phyloP scores from a whole-genome alignment of 768 basidiomycete genomes.

The Mrakia gelida region DNA sequence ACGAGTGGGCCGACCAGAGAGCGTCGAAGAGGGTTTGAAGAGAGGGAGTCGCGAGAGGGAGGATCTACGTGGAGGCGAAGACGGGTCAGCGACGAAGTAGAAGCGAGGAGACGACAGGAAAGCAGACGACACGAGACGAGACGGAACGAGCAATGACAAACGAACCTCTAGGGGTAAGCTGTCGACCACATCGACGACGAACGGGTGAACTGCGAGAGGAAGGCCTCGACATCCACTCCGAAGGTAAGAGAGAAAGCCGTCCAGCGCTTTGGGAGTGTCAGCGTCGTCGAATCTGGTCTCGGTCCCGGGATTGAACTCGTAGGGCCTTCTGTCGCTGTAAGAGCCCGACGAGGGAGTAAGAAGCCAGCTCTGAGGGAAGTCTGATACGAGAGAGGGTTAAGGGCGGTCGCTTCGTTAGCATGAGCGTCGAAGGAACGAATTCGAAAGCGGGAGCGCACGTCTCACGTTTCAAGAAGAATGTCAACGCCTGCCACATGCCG shows the following conservation, averaged over 20 bases:
- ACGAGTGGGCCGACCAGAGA: background rate
- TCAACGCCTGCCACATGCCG: background rate
- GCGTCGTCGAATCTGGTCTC: background rate
- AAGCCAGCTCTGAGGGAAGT: background rate
- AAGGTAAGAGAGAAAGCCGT: background rate
- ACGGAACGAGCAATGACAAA: background rate
- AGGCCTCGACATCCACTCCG: background rate
- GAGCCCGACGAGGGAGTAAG: background rate
- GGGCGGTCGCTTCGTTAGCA: background rate
- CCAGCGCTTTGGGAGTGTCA: background rate
- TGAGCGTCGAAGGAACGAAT: background rate
- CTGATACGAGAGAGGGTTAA: background rate
- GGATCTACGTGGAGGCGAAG: background rate
- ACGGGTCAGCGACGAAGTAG: background rate
- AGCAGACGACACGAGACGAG: background rate
- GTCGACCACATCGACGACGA: background rate
- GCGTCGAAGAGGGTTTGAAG: conserved; percentile 4
- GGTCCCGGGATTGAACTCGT: background rate
- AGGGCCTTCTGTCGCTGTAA: background rate
- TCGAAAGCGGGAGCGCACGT: background rate
- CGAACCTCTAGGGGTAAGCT: background rate
- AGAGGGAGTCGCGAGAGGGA: background rate
- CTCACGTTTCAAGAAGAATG: background rate
- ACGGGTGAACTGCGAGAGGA: background rate
- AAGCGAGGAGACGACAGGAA: too few species aligned